Base-by-base conservation (phyloP, 2,329 filamentous ascomycete genomes). In the Botrytis squamosa region DNA sequence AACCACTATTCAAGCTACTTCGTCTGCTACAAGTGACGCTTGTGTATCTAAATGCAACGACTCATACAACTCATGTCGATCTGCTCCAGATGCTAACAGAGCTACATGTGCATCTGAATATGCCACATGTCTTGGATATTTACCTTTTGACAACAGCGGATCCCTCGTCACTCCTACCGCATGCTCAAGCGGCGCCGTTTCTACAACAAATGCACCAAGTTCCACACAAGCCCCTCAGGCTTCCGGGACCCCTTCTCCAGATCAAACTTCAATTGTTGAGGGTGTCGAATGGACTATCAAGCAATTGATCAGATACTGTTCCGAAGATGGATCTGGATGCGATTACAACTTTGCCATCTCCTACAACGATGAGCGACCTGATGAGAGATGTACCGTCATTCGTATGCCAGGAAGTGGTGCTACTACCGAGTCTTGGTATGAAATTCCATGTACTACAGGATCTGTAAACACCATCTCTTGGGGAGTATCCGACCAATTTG, bases 331-430 rank as follows among this genome's bases (percentile, higher is more conserved):
- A 57, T 42, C 66, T 20, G 66, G 66, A 57, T 69, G 66, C 22
- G 66, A 69, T 29, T 69, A 69, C 16, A 69, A 69, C 66, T 69
- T 69, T 40, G 36, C 20, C 18, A 42, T 69, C 12, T 42, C 66
- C 16, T 29, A 25, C 36, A 69, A 33, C 4, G 52, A 69, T 59
- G 67, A 52, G 14, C 25, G 33, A 9, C 9, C 67, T 4, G 52
- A 69, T 22, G 67, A 69, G 49, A 59, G n/a, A 44, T 69, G 49
- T 25, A 42, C 49, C 22, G 52, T 69, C 49, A 59, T 33, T 16
- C 46, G 67, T 40, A 59, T 22, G 14, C 67, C 67, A 59, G 67
- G 67, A 69, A 69, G 57, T 36, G 18, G 25, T 44, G 67, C 49
- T 42, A 36, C n/a, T 25, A 69, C 49, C 12, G 66, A 69, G 33